Evolutionary conservation across 192 early-diverging fungal species (phyloP), one percentile per base, ranked within the genome.

Genomic region (Coemansia nantahalensis): DNA sequence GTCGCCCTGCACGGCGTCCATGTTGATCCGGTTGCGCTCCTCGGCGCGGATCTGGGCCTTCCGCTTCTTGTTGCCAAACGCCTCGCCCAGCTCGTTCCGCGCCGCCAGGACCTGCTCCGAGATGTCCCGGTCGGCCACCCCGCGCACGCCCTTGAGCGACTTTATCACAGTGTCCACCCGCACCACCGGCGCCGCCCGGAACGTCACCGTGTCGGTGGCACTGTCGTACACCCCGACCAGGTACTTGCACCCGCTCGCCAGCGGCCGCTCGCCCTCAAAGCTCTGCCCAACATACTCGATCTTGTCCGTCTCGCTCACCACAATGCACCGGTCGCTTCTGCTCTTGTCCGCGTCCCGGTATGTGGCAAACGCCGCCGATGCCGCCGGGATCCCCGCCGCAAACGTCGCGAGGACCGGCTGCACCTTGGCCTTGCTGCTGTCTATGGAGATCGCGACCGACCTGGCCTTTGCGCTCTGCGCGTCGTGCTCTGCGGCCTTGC

Each of bases 51-150:
- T 87, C 51, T 84, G 78, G 46, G 93, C 81, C 52, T 88, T 85
- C 41, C 81, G 70, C 79, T 94, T 95, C 77, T 91, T 90, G 47
- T 88, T 93, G 58, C 95, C 95, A 63, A 98, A 98, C 15, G 88
- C 83, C 62, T 92, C 82, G 51, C 94, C 94, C 42, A 98, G 78
- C 44, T 81, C 77, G 56, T 86, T 90, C 45, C 90, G 79, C 15
- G 89, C 89, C 41, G 67, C 53, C 44, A 78, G 26, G 23, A 81
- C 80, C 74, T 82, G 71, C n/a, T 59, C 33, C 26, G 51, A 48
- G 33, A 38, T 54, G 39, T 55, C 46, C 14, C 57, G 40, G 11
- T 78, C 81, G 10, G 58, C 64, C 40, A 84, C 72, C 22, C 71
- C 78, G 19, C 57, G 51, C 18, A 73, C 59, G 18, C 51, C 63